Conservation (phyloP, 257 asterid genomes). For the Fraxinus americana region DNA sequence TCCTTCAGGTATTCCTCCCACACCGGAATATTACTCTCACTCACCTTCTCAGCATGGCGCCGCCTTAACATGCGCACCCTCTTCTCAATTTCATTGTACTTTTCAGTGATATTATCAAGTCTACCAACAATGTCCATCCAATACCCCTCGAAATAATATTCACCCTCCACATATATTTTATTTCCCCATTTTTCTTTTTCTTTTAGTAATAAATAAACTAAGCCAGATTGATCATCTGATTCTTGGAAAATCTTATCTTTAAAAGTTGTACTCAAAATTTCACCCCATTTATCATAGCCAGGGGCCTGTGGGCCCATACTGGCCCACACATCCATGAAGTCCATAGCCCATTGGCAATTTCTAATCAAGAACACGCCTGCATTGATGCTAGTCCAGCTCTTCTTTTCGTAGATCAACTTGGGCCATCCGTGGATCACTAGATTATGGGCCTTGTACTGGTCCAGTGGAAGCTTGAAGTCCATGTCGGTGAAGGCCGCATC, state of each 20-base stretch:
- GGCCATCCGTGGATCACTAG: slow-evolving; percentile 93
- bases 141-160: slow-evolving; percentile 82
- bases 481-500: slow-evolving; percentile 98
- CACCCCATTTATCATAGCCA: slow-evolving; percentile 76
- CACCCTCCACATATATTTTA: slow-evolving; percentile 67
- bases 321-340: slow-evolving; percentile 81
- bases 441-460: slow-evolving; percentile 60
- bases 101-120: slow-evolving; percentile 52
- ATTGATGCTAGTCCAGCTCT: slow-evolving; percentile 93
- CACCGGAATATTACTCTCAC: slow-evolving; percentile 51
- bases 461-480: slow-evolving; percentile 79
- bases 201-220: slow-evolving; percentile 59
- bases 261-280: slow-evolving; percentile 46
- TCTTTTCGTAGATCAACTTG: slow-evolving; percentile 41
- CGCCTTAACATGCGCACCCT: slow-evolving; percentile 48
- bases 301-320: slow-evolving; percentile 90
- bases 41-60: slow-evolving; percentile 78
- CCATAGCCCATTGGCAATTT: slow-evolving; percentile 91
- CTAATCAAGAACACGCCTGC: slow-evolving; percentile 95
- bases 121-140: slow-evolving; percentile 84
- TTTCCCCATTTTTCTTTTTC: slow-evolving; percentile 75
- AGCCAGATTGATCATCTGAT: slow-evolving; percentile 86
- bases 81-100: slow-evolving; percentile 54
- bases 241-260: slow-evolving; percentile 73
- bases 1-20: slow-evolving; percentile 80